Percentiles rank a stretch among this genome's conserved stretches.
These are phyloP conservation scores for Gossypium sturtianum DNA, from an alignment of 345 rosid genomes.

Conservation along the genomic window DNA sequence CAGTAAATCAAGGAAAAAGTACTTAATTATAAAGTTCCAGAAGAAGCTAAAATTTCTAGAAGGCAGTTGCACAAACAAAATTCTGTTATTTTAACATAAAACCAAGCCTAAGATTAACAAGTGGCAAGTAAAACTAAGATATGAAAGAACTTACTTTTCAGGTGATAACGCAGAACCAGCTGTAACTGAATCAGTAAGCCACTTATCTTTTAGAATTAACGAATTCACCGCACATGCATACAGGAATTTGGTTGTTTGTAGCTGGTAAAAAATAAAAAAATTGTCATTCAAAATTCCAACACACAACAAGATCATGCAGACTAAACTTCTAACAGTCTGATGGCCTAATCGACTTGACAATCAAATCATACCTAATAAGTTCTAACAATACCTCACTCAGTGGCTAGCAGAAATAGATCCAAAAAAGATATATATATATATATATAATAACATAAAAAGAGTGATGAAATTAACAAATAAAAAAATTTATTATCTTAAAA, in stretches of 20 bases:
- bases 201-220: conserved; percentile 37
- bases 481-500: neutral
- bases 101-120: neutral
- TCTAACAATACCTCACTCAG: neutral
- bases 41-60: neutral
- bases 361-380: neutral
- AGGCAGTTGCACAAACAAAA: neutral
- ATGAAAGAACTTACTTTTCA: conserved; percentile 38
- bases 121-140: neutral
- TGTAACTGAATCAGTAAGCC: conserved; percentile 52
- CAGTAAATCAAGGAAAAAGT: neutral
- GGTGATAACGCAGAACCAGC: conserved; percentile 38
- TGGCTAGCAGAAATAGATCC: neutral
- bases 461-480: neutral
- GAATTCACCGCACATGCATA: conserved; percentile 58
- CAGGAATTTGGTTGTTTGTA: conserved; percentile 51
- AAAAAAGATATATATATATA: neutral
- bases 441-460: neutral
- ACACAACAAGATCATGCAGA: neutral
- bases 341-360: neutral
- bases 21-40: neutral
- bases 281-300: neutral
- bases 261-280: conserved; percentile 26
- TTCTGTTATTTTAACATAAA: neutral
- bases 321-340: neutral